These are phyloP conservation scores for Mikania micrantha DNA, from an alignment of 129 eudicot genomes.

Conservation along the genomic window DNA sequence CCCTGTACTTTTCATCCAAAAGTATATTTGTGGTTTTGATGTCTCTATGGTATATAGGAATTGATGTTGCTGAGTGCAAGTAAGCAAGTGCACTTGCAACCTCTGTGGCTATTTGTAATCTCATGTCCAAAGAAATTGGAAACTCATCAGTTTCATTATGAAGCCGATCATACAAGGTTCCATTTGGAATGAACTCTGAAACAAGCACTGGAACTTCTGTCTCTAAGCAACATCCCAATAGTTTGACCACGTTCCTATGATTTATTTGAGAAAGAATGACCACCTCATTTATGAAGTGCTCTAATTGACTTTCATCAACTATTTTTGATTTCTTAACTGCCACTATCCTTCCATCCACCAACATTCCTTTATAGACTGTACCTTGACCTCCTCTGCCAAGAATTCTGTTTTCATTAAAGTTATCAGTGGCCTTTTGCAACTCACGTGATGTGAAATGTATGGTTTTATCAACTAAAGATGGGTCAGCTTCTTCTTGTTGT, in stretches of 20 bases:
- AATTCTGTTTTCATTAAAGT: slow-evolving; percentile 19
- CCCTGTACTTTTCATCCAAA: background rate
- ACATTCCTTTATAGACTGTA: slow-evolving; percentile 27
- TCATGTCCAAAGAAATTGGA: slow-evolving; percentile 20
- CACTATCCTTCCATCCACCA: slow-evolving; percentile 22
- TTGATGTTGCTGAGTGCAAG: slow-evolving; percentile 19
- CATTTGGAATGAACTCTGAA: slow-evolving; percentile 30
- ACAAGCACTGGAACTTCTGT: slow-evolving; percentile 26
- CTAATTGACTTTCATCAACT: slow-evolving; percentile 17
- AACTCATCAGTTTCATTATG: background rate
- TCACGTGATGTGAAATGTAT: slow-evolving; percentile 20
- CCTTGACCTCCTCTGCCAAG: slow-evolving; percentile 35
- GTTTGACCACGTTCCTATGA: slow-evolving; percentile 31
- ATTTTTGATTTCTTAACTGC: slow-evolving; percentile 21
- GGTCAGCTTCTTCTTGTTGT: background rate
- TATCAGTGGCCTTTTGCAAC: slow-evolving; percentile 27
- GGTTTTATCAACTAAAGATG: slow-evolving; percentile 14
- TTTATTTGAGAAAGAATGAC: slow-evolving; percentile 20
- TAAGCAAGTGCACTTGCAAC: slow-evolving; percentile 23
- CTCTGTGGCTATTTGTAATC: slow-evolving; percentile 20
- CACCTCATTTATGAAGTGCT: slow-evolving; percentile 24
- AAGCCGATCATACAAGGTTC: slow-evolving; percentile 23
- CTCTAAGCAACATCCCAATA: slow-evolving; percentile 31
- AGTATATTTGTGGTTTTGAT: slow-evolving; percentile 22
- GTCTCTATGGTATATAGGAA: slow-evolving; percentile 30